Conservation (phyloP, 495 filamentous ascomycete species). For the Talaromyces stipitatus region DNA sequence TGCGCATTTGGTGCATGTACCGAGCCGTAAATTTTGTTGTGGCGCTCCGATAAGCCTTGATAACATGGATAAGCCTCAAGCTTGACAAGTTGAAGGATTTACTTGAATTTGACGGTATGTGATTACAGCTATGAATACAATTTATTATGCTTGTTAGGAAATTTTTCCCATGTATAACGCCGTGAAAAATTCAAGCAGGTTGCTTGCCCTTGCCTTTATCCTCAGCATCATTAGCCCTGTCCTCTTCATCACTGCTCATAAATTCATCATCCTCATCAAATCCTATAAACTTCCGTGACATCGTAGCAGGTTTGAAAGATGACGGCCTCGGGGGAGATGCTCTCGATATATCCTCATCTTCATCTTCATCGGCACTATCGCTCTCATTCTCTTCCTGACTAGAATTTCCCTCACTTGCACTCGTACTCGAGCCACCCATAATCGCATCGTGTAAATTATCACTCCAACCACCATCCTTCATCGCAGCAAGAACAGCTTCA, state of each 20-base stretch:
- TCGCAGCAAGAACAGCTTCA: conserved; percentile 71
- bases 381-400: conserved; percentile 41
- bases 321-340: conserved; percentile 19
- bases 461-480: conserved; percentile 55
- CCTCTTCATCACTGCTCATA: conserved; percentile 68
- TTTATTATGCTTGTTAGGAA: neutral
- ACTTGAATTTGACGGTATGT: neutral
- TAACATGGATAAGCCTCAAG: too few relatives aligned
- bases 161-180: neutral
- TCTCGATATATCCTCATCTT: conserved; percentile 28
- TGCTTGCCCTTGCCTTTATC: conserved; percentile 17
- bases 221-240: conserved; percentile 18
- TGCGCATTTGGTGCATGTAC: neutral
- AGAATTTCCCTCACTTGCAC: conserved; percentile 43
- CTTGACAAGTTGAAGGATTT: too few relatives aligned
- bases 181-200: neutral
- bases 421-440: conserved; percentile 37
- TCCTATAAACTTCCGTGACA: conserved; percentile 57
- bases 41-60: neutral
- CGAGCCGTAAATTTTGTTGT: conserved; percentile 3
- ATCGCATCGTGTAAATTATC: conserved; percentile 39
- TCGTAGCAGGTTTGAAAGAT: conserved; percentile 16
- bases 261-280: conserved; percentile 92
- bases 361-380: conserved; percentile 28
- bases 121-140: neutral